These are phyloP conservation scores for Nicotiana undulata DNA, from an alignment of 257 asterid genomes.

Conservation along the genomic window DNA sequence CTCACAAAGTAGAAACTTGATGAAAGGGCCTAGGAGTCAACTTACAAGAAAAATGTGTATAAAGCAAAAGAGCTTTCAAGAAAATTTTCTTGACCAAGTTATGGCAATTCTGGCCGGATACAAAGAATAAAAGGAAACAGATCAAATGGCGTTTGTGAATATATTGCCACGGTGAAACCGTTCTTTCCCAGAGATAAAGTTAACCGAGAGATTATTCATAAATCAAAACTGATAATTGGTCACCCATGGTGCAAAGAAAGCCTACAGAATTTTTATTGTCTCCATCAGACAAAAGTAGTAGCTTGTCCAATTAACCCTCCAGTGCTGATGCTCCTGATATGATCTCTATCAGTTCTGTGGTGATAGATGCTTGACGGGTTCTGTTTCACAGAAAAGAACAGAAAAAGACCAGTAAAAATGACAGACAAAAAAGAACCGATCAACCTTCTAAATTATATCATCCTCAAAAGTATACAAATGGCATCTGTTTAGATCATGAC, in stretches of 20 bases:
- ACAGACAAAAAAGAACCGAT: constrained; percentile 1
- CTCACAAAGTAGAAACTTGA: background rate
- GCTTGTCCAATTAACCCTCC: constrained; percentile 38
- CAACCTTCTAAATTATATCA: background rate
- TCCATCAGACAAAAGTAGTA: constrained; percentile 17
- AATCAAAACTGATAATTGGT: background rate
- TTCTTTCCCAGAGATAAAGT: background rate
- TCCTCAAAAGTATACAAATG: background rate
- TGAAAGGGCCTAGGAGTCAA: background rate
- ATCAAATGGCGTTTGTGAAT: background rate
- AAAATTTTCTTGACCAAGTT: background rate
- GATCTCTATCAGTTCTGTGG: constrained; percentile 84
- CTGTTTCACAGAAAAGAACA: constrained; percentile 24
- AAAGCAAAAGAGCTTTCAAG: background rate
- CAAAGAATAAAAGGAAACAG: background rate
- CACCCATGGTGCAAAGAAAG: constrained; percentile 15
- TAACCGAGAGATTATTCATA: constrained; percentile 3
- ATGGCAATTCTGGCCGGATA: background rate
- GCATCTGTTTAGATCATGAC: background rate
- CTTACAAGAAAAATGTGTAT: background rate
- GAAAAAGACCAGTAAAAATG: background rate
- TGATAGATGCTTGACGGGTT: constrained; percentile 97
- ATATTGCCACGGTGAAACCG: background rate
- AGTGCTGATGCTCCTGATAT: constrained; percentile 96
- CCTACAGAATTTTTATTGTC: constrained; percentile 35